Evolutionary conservation across 108 stramenopile genomes (phyloP), one percentile per base, ranked within the genome.

Genomic region (Parmales sp.): DNA sequence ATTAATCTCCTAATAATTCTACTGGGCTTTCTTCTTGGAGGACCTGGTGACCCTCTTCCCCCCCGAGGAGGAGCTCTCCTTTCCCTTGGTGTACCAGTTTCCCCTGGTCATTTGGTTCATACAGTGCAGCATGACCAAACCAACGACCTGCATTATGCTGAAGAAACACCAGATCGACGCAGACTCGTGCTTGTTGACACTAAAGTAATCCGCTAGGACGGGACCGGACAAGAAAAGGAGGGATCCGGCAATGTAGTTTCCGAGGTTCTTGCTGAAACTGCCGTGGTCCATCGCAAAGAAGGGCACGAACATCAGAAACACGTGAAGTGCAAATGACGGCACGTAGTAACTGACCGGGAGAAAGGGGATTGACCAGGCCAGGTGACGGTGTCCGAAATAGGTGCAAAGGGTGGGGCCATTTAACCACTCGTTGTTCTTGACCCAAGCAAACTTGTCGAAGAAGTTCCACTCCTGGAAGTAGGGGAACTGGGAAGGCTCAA

Each of bases 121-220:
- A n/a, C n/a, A n/a, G n/a, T n/a, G n/a, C n/a, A n/a, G n/a, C n/a
- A n/a, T n/a, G n/a, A n/a, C n/a, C n/a, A n/a, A n/a, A n/a, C n/a
- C n/a, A n/a, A n/a, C n/a, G n/a, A n/a, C n/a, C 43, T 70, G 69
- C 16, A 20, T n/a, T 1, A 51, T 72, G 23, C 41, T 45, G 34
- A 72, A 72, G 38, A 64, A 63, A 29, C 71, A 63, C 71, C 71
- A 72, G 37, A 72, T 63, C 29, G 51, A 29, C 2, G 71, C 71
- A 19, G 39, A 41, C 63, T 72, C 71, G 37, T 64, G 60, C 19
- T 39, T 25, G 65, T 72, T 72, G 2, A 1, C 65, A 20, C 65
- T 64, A 25, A 72, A 7, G 6, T 1, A 36, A 18, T 11, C 8
- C 26, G 71, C 64, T 2, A 64, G 9, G 1, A 66, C 16, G 38